phyloP scores from a whole-genome alignment of 225 moss, liverwort and hornwort species.

The Physcomitrellopsis africana region DNA sequence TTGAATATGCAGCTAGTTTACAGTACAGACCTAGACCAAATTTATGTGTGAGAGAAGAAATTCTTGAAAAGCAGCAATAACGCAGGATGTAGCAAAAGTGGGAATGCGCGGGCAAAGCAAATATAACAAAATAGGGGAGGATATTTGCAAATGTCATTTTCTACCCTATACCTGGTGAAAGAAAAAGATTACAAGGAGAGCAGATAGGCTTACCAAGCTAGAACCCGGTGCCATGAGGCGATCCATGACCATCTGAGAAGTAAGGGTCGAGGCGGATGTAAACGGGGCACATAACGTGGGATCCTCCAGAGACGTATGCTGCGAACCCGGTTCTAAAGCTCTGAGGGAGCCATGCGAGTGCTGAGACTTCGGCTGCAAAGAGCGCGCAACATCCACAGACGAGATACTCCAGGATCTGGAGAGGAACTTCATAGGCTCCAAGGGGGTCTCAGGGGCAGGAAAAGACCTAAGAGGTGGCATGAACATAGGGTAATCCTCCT shows the following conservation, averaged over 20 bases:
- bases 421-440: slow-evolving; percentile 76
- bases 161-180: background rate
- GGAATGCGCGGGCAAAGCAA: too few species aligned
- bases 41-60: too few species aligned
- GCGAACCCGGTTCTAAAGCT: slow-evolving; percentile 32
- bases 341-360: slow-evolving; percentile 26
- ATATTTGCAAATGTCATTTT: background rate
- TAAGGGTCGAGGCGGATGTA: slow-evolving; percentile 59
- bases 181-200: background rate
- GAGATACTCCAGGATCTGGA: slow-evolving; percentile 80
- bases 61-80: too few species aligned
- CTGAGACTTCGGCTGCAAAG: slow-evolving; percentile 53
- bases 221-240: slow-evolving; percentile 54
- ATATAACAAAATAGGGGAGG: too few species aligned
- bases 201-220: slow-evolving; percentile 51
- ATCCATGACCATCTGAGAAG: slow-evolving; percentile 77
- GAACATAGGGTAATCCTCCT: slow-evolving; percentile 73
- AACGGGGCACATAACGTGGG: slow-evolving; percentile 66
- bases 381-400: slow-evolving; percentile 65
- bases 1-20: too few species aligned
- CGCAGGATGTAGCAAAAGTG: too few species aligned
- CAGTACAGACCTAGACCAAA: too few species aligned
- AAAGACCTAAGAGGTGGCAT: slow-evolving; percentile 53
- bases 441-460: slow-evolving; percentile 70
- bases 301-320: slow-evolving; percentile 42